These are phyloP conservation scores for Pharus latifolius DNA, from an alignment of 176 grass and related monocot genomes.

Conservation along the genomic window DNA sequence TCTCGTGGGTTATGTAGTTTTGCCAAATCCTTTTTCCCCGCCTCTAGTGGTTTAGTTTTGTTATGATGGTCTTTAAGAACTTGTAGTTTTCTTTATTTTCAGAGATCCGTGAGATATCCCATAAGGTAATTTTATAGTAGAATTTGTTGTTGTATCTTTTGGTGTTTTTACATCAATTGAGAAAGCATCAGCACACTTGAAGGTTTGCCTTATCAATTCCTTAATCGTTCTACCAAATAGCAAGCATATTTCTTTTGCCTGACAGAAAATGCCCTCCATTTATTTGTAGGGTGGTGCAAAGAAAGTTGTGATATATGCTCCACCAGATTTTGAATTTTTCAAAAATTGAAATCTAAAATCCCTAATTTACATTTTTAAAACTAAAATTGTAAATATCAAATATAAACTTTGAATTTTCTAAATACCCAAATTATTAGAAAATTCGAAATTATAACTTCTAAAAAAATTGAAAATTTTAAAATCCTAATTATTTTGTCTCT, in stretches of 20 bases:
- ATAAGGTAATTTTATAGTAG: constrained; percentile 77
- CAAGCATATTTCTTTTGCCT: background rate
- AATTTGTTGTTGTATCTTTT: constrained; percentile 93
- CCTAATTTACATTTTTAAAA: too few relatives aligned
- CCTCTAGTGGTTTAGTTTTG: background rate
- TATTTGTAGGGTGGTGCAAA: constrained; percentile 79
- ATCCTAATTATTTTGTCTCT: too few relatives aligned
- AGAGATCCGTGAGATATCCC: constrained; percentile 91
- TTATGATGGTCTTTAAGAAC: background rate
- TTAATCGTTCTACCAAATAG: background rate
- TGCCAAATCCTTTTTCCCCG: background rate
- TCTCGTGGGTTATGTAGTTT: constrained; percentile 4
- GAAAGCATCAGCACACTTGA: constrained; percentile 81
- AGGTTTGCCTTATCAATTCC: constrained; percentile 39
- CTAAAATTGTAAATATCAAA: too few relatives aligned
- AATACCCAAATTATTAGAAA: too few relatives aligned
- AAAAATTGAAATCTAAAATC: too few relatives aligned
- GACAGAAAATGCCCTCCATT: background rate
- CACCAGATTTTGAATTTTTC: too few relatives aligned
- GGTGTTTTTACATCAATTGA: constrained; percentile 82
- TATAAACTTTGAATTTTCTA: too few relatives aligned
- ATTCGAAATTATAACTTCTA: too few relatives aligned
- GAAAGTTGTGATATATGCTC: constrained; percentile 98
- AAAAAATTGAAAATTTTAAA: too few relatives aligned
- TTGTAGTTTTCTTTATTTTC: constrained; percentile 6